Evolutionary conservation across 768 basidiomycete genomes (phyloP).

Genomic region (Mycena galericulata): DNA sequence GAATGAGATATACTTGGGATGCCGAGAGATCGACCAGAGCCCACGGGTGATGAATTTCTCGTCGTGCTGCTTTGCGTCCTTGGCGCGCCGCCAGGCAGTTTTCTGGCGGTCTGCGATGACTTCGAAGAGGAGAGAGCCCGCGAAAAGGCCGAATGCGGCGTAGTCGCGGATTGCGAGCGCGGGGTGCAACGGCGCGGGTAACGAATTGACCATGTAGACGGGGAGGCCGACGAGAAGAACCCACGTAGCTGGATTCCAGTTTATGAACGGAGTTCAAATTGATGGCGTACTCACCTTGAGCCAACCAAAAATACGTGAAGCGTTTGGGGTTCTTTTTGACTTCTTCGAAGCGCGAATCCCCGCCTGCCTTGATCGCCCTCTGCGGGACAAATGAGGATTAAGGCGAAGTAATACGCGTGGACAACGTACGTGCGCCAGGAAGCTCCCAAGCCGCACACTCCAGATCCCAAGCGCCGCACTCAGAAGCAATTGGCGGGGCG

Average conservation of each 20-base stretch:
- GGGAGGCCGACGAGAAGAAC: constrained; percentile 76
- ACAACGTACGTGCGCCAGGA: constrained; percentile 62
- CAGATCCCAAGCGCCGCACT: constrained; percentile 70
- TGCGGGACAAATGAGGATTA: constrained; percentile 18
- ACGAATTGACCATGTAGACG: constrained; percentile 70
- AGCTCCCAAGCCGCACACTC: constrained; percentile 71
- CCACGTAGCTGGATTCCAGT: constrained; percentile 61
- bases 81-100: constrained; percentile 67
- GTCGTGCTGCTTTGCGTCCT: constrained; percentile 72
- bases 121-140: constrained; percentile 70
- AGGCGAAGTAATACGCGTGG: background rate
- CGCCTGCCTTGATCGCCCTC: constrained; percentile 63
- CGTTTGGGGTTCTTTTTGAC: constrained; percentile 53
- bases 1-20: constrained; percentile 77
- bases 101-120: constrained; percentile 76
- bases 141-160: constrained; percentile 64
- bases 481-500: constrained; percentile 71
- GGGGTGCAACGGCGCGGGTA: constrained; percentile 63
- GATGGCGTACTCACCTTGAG: constrained; percentile 47
- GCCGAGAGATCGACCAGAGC: constrained; percentile 74
- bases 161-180: constrained; percentile 67
- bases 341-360: constrained; percentile 74
- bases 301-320: constrained; percentile 74
- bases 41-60: constrained; percentile 78
- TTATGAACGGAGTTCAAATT: constrained; percentile 31